phyloP scores from a whole-genome alignment of 1,284 basidiomycete species.

The Cutaneotrichosporon sp. region DNA sequence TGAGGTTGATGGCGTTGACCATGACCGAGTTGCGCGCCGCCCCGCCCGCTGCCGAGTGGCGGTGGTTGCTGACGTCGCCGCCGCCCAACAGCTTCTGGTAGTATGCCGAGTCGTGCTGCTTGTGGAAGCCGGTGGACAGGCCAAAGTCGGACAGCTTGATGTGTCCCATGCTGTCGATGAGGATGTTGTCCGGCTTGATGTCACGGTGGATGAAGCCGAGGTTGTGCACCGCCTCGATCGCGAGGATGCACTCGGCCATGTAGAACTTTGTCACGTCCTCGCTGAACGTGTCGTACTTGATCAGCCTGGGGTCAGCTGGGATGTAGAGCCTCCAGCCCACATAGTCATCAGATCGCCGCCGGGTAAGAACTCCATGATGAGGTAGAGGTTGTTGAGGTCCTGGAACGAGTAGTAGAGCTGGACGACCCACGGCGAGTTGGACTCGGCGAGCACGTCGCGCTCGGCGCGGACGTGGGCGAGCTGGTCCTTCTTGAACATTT shows the following conservation, averaged over 20 bases:
- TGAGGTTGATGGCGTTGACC: constrained; percentile 92
- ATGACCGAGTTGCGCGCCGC: constrained; percentile 83
- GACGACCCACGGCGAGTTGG: constrained; percentile 97
- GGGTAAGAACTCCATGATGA: constrained; percentile 99
- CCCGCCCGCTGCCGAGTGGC: constrained; percentile 26
- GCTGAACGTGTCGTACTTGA: constrained; percentile 99
- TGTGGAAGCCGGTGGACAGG: constrained; percentile 91
- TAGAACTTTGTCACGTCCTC: constrained; percentile 99
- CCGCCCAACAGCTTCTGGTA: constrained; percentile 89
- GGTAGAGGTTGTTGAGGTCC: constrained; percentile 90
- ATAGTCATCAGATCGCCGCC: constrained; percentile 92
- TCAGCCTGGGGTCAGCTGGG: constrained; percentile 69
- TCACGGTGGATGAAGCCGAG: constrained; percentile 99
- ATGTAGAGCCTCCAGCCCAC: constrained; percentile 37
- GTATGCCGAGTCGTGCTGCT: constrained; percentile 89
- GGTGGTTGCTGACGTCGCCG: constrained; percentile 41
- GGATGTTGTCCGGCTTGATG: constrained; percentile 96
- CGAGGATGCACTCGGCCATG: constrained; percentile 97
- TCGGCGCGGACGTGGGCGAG: constrained; percentile 98
- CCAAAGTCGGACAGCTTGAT: constrained; percentile 97
- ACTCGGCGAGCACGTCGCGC: constrained; percentile 94
- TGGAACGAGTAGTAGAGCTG: constrained; percentile 99
- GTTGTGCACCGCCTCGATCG: constrained; percentile 97
- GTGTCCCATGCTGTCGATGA: constrained; percentile 91
- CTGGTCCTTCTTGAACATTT: constrained; percentile 99